Percentiles rank a stretch among this genome's conserved stretches.
phyloP scores from a whole-genome alignment of 257 asterid genomes.

The Solanum bulbocastanum region DNA sequence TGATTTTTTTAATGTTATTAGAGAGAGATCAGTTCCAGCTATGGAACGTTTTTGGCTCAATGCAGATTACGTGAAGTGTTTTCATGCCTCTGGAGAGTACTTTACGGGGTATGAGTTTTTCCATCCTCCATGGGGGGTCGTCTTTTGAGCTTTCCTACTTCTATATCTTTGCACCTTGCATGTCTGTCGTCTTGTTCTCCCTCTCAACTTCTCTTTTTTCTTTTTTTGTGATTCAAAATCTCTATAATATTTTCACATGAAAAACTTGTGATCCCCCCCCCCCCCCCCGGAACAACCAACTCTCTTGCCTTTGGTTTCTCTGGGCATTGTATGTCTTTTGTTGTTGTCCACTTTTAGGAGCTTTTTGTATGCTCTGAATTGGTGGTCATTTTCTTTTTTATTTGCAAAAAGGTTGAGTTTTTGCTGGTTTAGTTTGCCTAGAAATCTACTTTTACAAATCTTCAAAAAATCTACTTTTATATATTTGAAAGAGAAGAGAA shows the following conservation, averaged over 20 bases:
- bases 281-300: neutral
- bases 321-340: neutral
- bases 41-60: conserved; percentile 91
- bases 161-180: neutral
- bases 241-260: neutral
- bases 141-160: neutral
- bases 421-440: neutral
- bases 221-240: neutral
- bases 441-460: neutral
- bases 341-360: neutral
- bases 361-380: neutral
- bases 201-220: neutral
- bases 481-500: neutral
- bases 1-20: conserved; percentile 56
- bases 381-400: neutral
- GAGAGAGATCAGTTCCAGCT: conserved; percentile 59
- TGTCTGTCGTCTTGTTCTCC: neutral
- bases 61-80: conserved; percentile 90
- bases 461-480: neutral
- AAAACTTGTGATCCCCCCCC: neutral
- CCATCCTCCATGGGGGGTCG: neutral
- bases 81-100: conserved; percentile 75
- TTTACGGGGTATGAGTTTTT: conserved; percentile 68
- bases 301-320: neutral
- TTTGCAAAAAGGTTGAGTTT: neutral